phyloP scores from a whole-genome alignment of 148 eudicot species.

The Diospyros kaki region DNA sequence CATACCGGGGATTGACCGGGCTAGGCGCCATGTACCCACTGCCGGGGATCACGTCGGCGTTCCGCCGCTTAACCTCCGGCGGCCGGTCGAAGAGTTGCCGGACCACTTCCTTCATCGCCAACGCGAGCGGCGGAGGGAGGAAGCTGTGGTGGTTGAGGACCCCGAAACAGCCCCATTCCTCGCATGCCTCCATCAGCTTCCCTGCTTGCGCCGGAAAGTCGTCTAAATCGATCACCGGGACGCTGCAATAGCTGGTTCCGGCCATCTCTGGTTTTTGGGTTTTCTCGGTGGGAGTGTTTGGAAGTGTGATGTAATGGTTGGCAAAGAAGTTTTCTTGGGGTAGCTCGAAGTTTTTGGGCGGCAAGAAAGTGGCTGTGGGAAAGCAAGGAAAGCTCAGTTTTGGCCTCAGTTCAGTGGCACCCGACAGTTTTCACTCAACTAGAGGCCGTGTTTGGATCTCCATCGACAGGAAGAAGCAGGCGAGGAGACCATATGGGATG shows the following conservation, averaged over 20 bases:
- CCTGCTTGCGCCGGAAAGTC: conserved; percentile 24
- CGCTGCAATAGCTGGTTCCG: background rate
- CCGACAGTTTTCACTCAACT: no score
- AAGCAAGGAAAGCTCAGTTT: no score
- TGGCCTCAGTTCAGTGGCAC: no score
- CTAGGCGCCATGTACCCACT: conserved; percentile 65
- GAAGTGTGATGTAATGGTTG: no score
- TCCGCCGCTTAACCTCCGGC: conserved; percentile 46
- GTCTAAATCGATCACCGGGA: conserved; percentile 51
- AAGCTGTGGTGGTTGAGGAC: conserved; percentile 41
- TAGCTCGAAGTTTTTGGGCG: no score
- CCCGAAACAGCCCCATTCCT: conserved; percentile 68
- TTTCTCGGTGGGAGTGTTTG: no score
- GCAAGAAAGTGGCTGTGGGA: no score
- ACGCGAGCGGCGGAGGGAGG: conserved; percentile 35
- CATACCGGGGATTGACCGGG: conserved; percentile 44
- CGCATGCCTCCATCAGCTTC: conserved; percentile 43
- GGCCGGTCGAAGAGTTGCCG: conserved; percentile 52
- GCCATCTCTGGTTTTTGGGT: no score
- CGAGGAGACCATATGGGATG: no score
- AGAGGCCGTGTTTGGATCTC: no score
- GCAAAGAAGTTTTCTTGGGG: no score
- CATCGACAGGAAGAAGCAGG: no score
- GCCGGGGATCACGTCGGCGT: conserved; percentile 47
- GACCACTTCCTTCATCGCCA: conserved; percentile 53